Conservation (phyloP, 441 rosid species). For the Erodium moschatum region DNA sequence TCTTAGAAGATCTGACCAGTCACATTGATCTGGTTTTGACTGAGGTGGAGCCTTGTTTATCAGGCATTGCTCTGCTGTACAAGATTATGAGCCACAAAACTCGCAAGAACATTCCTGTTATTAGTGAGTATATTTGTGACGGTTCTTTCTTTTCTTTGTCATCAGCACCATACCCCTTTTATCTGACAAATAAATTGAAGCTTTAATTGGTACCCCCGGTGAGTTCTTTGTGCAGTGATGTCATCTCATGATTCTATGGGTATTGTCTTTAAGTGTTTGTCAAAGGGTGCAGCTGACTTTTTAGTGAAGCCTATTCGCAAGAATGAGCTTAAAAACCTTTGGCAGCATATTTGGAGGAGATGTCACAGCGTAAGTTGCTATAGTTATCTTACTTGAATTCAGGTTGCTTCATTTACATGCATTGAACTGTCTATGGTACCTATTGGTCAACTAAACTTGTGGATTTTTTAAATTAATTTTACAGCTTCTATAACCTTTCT, state of each 20-base stretch:
- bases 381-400: slow-evolving; percentile 17
- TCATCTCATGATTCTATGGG: slow-evolving; percentile 81
- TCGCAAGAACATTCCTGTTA: slow-evolving; percentile 29
- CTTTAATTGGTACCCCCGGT: slow-evolving; percentile 24
- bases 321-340: slow-evolving; percentile 78
- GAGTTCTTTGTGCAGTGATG: slow-evolving; percentile 70
- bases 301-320: slow-evolving; percentile 80
- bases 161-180: slow-evolving; percentile 13
- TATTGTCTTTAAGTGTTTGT: slow-evolving; percentile 78
- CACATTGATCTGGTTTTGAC: slow-evolving; percentile 29
- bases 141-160: background rate
- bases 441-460: background rate
- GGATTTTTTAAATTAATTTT: background rate
- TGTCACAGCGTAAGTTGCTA: slow-evolving; percentile 57
- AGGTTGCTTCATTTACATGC: slow-evolving; percentile 8
- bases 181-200: slow-evolving; percentile 16
- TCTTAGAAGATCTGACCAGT: slow-evolving; percentile 24
- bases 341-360: slow-evolving; percentile 96
- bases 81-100: slow-evolving; percentile 28
- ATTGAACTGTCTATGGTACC: background rate
- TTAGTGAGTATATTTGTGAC: slow-evolving; percentile 18
- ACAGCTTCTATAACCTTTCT: background rate
- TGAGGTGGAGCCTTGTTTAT: slow-evolving; percentile 30
- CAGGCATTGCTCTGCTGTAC: slow-evolving; percentile 29
- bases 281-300: slow-evolving; percentile 87